phyloP scores from a whole-genome alignment of 169 alveolate genomes.

The Plasmodium falciparum region DNA sequence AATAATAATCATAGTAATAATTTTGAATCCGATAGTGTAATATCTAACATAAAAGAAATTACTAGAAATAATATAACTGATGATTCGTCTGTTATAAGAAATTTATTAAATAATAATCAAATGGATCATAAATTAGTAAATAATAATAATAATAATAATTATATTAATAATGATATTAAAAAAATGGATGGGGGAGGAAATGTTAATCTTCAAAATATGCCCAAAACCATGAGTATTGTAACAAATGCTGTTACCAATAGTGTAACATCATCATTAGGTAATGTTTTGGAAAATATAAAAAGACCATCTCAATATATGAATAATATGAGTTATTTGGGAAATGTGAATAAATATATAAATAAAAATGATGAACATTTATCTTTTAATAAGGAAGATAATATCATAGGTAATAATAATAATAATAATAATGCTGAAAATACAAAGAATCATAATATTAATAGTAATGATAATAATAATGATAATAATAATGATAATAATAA shows the following conservation, averaged over 20 bases:
- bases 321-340: constrained; percentile 7
- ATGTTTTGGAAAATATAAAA: too few species aligned
- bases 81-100: not conserved
- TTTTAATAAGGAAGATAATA: not conserved
- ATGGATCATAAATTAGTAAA: too few species aligned
- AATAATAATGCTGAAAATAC: not conserved
- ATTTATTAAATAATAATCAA: too few species aligned
- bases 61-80: not conserved
- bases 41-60: not conserved
- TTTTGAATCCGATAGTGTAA: not conserved
- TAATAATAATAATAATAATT: too few species aligned
- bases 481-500: constrained; percentile 4
- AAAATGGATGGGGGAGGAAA: too few species aligned
- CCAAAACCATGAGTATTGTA: too few species aligned
- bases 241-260: too few species aligned
- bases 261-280: too few species aligned
- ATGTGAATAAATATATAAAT: not conserved
- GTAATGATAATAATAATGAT: not conserved
- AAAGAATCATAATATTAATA: not conserved
- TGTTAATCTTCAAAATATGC: too few species aligned
- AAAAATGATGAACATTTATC: not conserved
- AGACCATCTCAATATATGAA: not conserved
- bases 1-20: not conserved
- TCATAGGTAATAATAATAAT: not conserved
- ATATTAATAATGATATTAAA: too few species aligned